Base-by-base conservation (phyloP, 2,329 filamentous ascomycete genomes). In the Gyromitra esculenta region DNA sequence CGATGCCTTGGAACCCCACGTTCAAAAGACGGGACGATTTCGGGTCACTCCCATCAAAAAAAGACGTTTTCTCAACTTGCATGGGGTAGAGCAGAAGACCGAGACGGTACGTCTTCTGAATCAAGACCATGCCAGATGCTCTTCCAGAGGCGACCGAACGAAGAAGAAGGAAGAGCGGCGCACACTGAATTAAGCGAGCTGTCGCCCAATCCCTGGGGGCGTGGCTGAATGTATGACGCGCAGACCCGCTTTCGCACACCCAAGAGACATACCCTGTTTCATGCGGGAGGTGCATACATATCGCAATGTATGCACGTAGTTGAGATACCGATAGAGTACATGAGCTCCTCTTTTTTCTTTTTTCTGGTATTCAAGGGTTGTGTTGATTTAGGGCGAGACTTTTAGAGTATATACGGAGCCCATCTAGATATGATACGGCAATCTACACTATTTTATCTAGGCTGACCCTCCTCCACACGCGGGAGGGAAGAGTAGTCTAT, bases 221-320 rank as follows among this genome's bases (percentile, higher is more conserved):
- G 59, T 75, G 72, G 72, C 72, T 71, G 72, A 71, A 75, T 75
- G 66, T 64, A 75, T 75, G 72, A 75, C 72, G 72, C 72, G 72
- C 72, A 75, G 72, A 70, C 65, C 68, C 65, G 72, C 64, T 37
- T 69, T 56, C 35, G 9, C 65, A 35, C 31, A 70, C 70, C 70
- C 50, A 73, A 73, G 59, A 66, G 41, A 65, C 52, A 65, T 70
- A 75, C 72, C 72, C 72, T 75, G 72, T 71, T 75, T 75, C 72
- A 75, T 75, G 72, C 72, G 52, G 72, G 59, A 70, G 56, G 48
- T 64, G 50, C 72, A 75, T 70, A 70, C 71, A 74, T 74, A 68
- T 69, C 54, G 57, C 57, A 60, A 50, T 56, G 43, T 68, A 60
- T 66, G 71, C 59, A 74, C 56, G 57, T 71, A 45, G 66, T 52